These are phyloP conservation scores for Apiotrichum laibachii DNA, from an alignment of 1,284 basidiomycete genomes.

Conservation along the genomic window DNA sequence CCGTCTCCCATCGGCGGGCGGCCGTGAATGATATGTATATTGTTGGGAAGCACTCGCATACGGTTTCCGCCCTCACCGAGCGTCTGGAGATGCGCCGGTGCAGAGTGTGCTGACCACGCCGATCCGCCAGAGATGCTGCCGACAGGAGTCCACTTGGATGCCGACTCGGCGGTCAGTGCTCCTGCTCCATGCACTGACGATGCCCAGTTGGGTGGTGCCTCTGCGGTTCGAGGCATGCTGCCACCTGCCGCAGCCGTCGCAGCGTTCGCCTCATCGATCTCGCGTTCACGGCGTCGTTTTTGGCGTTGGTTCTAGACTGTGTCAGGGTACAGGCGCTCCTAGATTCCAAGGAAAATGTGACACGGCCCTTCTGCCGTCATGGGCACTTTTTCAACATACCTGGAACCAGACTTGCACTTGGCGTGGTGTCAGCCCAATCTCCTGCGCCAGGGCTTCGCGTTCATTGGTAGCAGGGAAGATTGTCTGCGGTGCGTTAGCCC, in stretches of 20 bases:
- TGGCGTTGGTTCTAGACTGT: conserved; percentile 44
- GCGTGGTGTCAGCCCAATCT: conserved; percentile 41
- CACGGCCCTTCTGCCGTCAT: too few species aligned
- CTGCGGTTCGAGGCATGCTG: conserved; percentile 2
- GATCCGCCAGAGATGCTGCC: background rate
- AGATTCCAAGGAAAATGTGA: background rate
- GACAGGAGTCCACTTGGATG: background rate
- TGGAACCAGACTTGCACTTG: conserved; percentile 53
- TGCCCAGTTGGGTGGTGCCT: conserved; percentile 4
- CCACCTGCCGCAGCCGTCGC: background rate
- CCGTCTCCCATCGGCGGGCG: background rate
- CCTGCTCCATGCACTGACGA: background rate
- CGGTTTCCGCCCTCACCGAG: background rate
- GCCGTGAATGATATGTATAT: background rate
- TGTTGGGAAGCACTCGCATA: background rate
- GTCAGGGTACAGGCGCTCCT: conserved; percentile 1
- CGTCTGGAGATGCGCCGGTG: background rate
- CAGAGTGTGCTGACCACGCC: background rate
- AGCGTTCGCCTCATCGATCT: conserved; percentile 13
- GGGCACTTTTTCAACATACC: conserved; percentile 24
- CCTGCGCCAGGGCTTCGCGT: conserved; percentile 35
- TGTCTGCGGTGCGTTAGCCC: conserved; percentile 26
- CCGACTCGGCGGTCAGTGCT: background rate
- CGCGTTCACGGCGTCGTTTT: conserved; percentile 35
- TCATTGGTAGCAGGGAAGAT: conserved; percentile 41